Conservation (phyloP, 371 early-diverging fungal genomes). For the Mucor piriformis region DNA sequence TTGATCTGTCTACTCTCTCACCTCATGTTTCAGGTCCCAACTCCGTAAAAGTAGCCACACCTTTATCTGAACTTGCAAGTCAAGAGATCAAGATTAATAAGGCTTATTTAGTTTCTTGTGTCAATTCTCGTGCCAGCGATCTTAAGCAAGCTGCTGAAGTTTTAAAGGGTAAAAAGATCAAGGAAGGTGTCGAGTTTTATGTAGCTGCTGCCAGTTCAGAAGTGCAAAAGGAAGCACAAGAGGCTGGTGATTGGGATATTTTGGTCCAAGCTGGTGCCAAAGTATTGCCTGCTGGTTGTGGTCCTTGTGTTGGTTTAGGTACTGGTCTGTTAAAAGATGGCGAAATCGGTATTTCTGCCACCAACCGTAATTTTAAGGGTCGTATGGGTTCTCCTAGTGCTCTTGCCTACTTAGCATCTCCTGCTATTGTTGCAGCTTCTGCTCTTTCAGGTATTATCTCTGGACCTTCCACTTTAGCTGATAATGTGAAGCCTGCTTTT, state of each 20-base stretch:
- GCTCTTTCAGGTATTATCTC: constrained; percentile 82
- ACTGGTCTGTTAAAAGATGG: constrained; percentile 89
- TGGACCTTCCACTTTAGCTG: constrained; percentile 49
- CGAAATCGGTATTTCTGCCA: constrained; percentile 95
- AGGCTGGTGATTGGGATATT: constrained; percentile 85
- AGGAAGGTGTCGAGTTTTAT: constrained; percentile 91
- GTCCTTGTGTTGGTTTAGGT: constrained; percentile 95
- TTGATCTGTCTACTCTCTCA: constrained; percentile 86
- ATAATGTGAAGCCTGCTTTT: constrained; percentile 4
- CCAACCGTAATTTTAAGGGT: constrained; percentile 97
- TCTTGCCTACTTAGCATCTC: constrained; percentile 90
- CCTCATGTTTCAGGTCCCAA: constrained; percentile 95
- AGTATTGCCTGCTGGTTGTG: constrained; percentile 92
- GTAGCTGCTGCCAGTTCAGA: constrained; percentile 92
- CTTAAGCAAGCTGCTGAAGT: constrained; percentile 88
- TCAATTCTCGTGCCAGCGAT: constrained; percentile 89
- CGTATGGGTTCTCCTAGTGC: constrained; percentile 95
- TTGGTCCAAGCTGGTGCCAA: constrained; percentile 90
- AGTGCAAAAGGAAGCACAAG: constrained; percentile 86
- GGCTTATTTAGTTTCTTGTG: constrained; percentile 95
- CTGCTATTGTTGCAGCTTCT: constrained; percentile 91
- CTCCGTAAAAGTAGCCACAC: constrained; percentile 86
- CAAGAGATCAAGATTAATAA: constrained; percentile 83
- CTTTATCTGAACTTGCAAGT: constrained; percentile 74
- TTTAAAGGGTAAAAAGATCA: constrained; percentile 73